Base-by-base conservation (phyloP, 441 rosid species). In the Populus hybrid region DNA sequence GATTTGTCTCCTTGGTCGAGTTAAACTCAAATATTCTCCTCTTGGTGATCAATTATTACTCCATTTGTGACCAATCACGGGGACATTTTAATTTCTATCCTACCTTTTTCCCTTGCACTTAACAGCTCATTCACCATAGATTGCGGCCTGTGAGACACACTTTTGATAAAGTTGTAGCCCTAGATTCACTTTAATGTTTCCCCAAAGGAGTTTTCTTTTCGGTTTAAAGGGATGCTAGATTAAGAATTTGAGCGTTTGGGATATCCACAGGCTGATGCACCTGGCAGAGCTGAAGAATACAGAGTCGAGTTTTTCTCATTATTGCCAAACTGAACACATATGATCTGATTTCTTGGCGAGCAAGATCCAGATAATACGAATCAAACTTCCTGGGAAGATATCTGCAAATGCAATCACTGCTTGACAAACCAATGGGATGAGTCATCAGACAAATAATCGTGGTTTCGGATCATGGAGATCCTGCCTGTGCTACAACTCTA, bases 131-230 rank as follows among this genome's bases (percentile, higher is more conserved):
- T 67, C 65, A 34, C 78, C 78, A 53, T 34, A 21, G 35, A 76
- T 76, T 76, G 72, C 67, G 73, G 57, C 23, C 42, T 69, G 23
- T 8, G 59, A 53, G 16, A 26, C 63, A 28, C 23, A 16, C 78
- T 75, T 75, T 53, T 46, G 9, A 67, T 75, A 75, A 67, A 74
- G 77, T 66, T 28, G 7, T 14, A 74, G 63, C 38, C 69, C 28
- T 65, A 64, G 28, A 63, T 63, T 63, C 67, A 30, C 66, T 75
- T 75, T 67, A 28, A 10, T n/a, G 72, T 42, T 24, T 42, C 76
- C 36, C 46, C 19, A 14, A 5, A 18, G 68, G 28, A 38, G 1
- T 63, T 63, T 63, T 10, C 64, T 9, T 63, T 63, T 9, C 10
- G 28, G 66, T 21, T 40, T 21, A 21, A 9, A 63, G 66, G 66